A percentile compares a stretch with the other conserved stretches of the same genome.
phyloP scores from a whole-genome alignment of 192 early-diverging fungal genomes.

The Cladochytrium replicatum region DNA sequence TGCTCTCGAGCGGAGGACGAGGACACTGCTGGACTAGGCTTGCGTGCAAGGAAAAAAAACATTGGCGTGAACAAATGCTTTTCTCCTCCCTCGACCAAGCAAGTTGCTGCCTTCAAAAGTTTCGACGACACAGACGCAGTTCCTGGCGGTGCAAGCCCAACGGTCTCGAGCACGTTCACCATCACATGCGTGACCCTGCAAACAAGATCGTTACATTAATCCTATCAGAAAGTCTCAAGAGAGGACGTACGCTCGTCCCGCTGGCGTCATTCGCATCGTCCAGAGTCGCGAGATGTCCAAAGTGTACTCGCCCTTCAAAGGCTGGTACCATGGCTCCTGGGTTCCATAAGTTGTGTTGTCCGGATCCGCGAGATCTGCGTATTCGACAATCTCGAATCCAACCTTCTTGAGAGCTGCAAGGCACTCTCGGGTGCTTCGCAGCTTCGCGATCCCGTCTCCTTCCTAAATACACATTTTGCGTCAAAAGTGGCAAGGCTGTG shows the following conservation, averaged over 20 bases:
- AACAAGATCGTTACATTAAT: too few relatives aligned
- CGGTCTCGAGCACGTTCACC: conserved; percentile 65
- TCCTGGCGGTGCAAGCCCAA: conserved; percentile 76
- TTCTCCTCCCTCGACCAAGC: conserved; percentile 67
- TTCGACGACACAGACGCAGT: conserved; percentile 72
- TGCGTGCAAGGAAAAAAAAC: conserved; percentile 61
- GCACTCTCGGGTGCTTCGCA: conserved; percentile 63
- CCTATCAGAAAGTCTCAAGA: too few relatives aligned
- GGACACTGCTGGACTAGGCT: too few relatives aligned
- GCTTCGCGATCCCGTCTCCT: conserved; percentile 83
- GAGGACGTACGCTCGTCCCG: conserved; percentile 24
- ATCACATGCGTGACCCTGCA: conserved; percentile 67
- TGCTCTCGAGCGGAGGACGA: too few relatives aligned
- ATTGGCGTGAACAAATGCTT: conserved; percentile 88
- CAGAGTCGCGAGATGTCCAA: conserved; percentile 14
- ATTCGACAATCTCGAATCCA: conserved; percentile 69
- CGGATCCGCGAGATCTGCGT: conserved; percentile 36
- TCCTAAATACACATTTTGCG: conserved; percentile 38
- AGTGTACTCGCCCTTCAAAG: conserved; percentile 56
- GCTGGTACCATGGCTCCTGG: conserved; percentile 72
- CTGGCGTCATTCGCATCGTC: conserved; percentile 29
- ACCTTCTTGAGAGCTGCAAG: conserved; percentile 69
- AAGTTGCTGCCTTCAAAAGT: conserved; percentile 69
- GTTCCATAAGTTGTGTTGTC: conserved; percentile 24
- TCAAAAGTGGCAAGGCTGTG: conserved; percentile 55